Evolutionary conservation across 495 filamentous ascomycete species (phyloP).

Genomic region (Neurospora sp.): DNA sequence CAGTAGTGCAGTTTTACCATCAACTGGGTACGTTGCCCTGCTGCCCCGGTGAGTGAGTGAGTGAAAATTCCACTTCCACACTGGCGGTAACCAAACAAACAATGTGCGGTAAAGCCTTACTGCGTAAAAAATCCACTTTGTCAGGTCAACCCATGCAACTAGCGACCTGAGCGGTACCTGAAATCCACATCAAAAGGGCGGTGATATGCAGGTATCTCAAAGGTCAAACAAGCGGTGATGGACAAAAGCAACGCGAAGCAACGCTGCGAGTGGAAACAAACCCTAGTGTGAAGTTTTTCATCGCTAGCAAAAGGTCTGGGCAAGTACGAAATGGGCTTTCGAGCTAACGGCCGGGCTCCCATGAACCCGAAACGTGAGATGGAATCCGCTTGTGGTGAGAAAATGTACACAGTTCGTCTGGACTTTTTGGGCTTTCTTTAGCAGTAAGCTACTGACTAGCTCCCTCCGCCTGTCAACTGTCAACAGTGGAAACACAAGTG

Average conservation of each 20-base stretch:
- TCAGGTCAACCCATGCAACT: background rate
- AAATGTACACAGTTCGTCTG: background rate
- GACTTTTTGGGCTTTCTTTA: background rate
- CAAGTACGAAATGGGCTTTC: background rate
- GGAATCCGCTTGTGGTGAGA: background rate
- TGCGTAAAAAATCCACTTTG: background rate
- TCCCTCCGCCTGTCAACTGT: background rate
- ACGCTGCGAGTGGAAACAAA: background rate
- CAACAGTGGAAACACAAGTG: background rate
- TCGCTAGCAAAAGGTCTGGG: background rate
- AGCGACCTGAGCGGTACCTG: background rate
- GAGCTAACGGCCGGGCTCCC: background rate
- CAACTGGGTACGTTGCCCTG: background rate
- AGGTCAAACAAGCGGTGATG: background rate
- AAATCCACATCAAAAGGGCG: background rate
- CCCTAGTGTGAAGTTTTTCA: background rate
- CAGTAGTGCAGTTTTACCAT: background rate
- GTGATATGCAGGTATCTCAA: background rate
- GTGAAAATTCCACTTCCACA: background rate
- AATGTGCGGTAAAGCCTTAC: background rate
- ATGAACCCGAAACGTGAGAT: background rate
- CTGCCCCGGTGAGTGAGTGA: background rate
- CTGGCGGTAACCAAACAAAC: background rate
- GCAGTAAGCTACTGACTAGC: background rate
- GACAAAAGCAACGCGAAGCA: background rate